Percentiles rank a stretch among this genome's conserved stretches.
phyloP scores from a whole-genome alignment of 2,329 filamentous ascomycete genomes.

The Xylaria sp. region DNA sequence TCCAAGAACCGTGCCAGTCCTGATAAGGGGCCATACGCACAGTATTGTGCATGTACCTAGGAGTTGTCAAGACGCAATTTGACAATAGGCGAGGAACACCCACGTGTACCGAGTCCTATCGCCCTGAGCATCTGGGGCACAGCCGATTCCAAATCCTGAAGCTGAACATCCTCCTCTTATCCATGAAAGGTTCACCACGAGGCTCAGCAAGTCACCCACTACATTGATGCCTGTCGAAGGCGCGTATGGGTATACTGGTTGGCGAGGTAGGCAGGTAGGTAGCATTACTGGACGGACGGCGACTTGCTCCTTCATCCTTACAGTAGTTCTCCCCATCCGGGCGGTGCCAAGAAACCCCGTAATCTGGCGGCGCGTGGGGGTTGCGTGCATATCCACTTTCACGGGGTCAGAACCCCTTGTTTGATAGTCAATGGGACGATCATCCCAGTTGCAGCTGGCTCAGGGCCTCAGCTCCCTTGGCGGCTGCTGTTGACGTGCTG shows the following conservation, averaged over 20 bases:
- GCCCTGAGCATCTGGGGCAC: conserved; percentile 23
- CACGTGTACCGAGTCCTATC: conserved; percentile 24
- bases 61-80: conserved; percentile 6
- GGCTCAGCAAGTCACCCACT: conserved; percentile 12
- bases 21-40: conserved; percentile 16
- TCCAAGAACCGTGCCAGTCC: conserved; percentile 18
- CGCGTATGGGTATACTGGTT: background rate
- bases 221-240: conserved; percentile 3
- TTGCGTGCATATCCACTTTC: conserved; percentile 38
- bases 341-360: conserved; percentile 35
- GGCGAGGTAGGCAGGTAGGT: background rate
- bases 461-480: conserved; percentile 32
- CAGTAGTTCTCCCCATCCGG: conserved; percentile 15
- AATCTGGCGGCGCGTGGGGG: conserved; percentile 40
- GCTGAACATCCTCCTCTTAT: conserved; percentile 21
- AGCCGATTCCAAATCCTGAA: conserved; percentile 34
- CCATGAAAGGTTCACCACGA: conserved; percentile 1
- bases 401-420: conserved; percentile 46
- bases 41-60: conserved; percentile 23
- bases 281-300: conserved; percentile 22
- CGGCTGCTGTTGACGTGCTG: conserved; percentile 17
- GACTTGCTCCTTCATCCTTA: conserved; percentile 11
- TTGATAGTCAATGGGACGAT: conserved; percentile 38
- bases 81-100: conserved; percentile 7
- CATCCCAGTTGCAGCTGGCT: conserved; percentile 40